Base-by-base conservation (phyloP, 2,329 filamentous ascomycete species). In the Pseudogymnoascus sp. region DNA sequence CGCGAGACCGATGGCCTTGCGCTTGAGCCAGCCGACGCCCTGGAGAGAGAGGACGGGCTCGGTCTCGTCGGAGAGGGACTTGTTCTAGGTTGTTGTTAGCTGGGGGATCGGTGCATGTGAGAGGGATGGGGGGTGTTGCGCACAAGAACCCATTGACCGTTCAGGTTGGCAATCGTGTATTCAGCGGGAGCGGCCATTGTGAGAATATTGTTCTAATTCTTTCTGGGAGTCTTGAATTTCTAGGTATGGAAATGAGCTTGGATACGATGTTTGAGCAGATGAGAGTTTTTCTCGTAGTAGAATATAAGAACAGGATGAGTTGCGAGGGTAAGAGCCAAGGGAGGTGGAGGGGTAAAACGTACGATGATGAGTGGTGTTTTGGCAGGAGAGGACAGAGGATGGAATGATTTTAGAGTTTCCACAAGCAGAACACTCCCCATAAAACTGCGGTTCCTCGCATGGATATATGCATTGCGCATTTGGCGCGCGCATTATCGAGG, bases 11-110 rank as follows among this genome's bases (percentile, higher is more conserved):
- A 89, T 81, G 56, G 84, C 82, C 75, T 82, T 86, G 69, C 85
- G 84, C 14, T 77, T 79, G 44, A 84, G 66, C 83, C 83, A 87
- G 70, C 77, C 73, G 62, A 84, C 73, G 50, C 80, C 80, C 79
- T 85, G 82, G 72, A 86, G 77, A 47, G 78, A 72, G 53, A 90
- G 81, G 65, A 88, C 77, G 1, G 80, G 71, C 62, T 87, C 84
- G 31, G 80, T 76, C 65, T 81, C 75, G 67, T 85, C 82, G 64
- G 84, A 86, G 67, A 86, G 73, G 63, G 76, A 75, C 73, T 85
- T 84, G 76, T 88, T 86, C 84, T 87, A 68, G 11, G 33, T 66
- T 11, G 31, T 16, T 40, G 62, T 40, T 60, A 63, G 50, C 38
- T 16, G 25, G 21, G 37, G 12, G 33, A 44, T 50, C 40, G 59